These are phyloP conservation scores for Exophiala spinifera DNA, from an alignment of 2,329 filamentous ascomycete species.

Conservation along the genomic window DNA sequence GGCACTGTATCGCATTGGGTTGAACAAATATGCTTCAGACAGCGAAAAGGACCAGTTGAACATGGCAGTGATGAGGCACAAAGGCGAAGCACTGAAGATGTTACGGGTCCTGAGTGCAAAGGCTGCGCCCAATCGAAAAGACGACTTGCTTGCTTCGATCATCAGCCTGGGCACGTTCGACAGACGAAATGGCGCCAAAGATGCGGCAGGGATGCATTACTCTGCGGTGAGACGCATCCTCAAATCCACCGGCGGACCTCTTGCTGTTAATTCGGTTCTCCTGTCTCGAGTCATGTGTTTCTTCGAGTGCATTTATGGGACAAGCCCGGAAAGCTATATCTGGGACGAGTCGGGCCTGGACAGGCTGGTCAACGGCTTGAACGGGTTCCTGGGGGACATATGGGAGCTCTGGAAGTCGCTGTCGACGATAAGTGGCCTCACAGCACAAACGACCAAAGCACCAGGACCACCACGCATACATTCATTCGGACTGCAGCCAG, in stretches of 20 bases:
- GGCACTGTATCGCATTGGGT: constrained; percentile 21
- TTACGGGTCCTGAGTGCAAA: constrained; percentile 14
- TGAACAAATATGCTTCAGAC: constrained; percentile 24
- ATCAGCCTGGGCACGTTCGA: constrained; percentile 24
- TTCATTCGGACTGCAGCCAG: constrained; percentile 15
- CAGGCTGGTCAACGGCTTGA: constrained; percentile 12
- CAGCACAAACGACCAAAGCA: not conserved
- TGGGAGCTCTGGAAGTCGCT: constrained; percentile 20
- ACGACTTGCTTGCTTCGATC: constrained; percentile 23
- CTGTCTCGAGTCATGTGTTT: constrained; percentile 24
- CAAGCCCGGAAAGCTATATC: constrained; percentile 22
- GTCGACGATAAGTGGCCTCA: constrained; percentile 13
- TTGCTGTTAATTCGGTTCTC: constrained; percentile 19
- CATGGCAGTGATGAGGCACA: constrained; percentile 21
- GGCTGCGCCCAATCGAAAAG: constrained; percentile 15
- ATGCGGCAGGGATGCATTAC: constrained; percentile 20
- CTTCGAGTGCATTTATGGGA: constrained; percentile 27
- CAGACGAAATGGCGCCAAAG: constrained; percentile 15
- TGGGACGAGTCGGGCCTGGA: constrained; percentile 21
- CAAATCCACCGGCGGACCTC: constrained; percentile 21
- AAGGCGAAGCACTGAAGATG: constrained; percentile 21
- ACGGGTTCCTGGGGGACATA: constrained; percentile 13
- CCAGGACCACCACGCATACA: constrained; percentile 6
- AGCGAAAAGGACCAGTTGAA: constrained; percentile 16
- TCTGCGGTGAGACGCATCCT: constrained; percentile 16